Evolutionary conservation across 2,329 filamentous ascomycete genomes (phyloP), one percentile per base, ranked within the genome.

Genomic region (Xylaria sp.): DNA sequence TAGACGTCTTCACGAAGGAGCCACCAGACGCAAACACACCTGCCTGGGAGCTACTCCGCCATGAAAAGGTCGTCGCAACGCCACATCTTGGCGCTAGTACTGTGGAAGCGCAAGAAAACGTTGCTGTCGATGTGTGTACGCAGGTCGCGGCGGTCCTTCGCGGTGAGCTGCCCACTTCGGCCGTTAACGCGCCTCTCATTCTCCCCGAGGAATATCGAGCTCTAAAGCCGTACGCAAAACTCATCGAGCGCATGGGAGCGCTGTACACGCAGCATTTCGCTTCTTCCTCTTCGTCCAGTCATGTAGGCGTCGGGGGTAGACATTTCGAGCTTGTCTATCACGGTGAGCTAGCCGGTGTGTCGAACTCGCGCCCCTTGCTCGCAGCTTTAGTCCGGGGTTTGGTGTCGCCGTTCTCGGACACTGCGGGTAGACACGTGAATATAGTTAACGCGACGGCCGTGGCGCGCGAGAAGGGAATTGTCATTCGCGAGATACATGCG

Each of bases 131-230:
- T 74, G 93, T 95, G 9, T 95, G 92, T 79, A 90, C 91, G 41
- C 92, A 96, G 80, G 91, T 94, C 13, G 85, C 92, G 0, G 87
- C 90, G 67, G 93, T 95, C 51, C 83, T 96, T 2, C 84, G 85
- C 0, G 92, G 92, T 2, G 90, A 91, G 0, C 84, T 94, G 1
- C 92, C 93, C 0, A 92, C 91, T 1, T 89, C 87, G 23, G 92
- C 92, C 5, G 92, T 95, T 76, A 95, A 96, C 72, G 92, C 92
- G 0, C 92, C 93, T 4, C 86, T 95, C 63, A 95, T 95, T 70
- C 83, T 94, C 18, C 92, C 92, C 0, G 92, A 94, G 71, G 92
- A 95, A 80, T 94, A 93, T 77, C 86, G 89, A 70, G 93, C 91
- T 69, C 84, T 95, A 4, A 90, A 93, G 74, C 92, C 93, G 0